A percentile compares a stretch with the other conserved stretches of the same genome.
phyloP scores from a whole-genome alignment of 2,329 filamentous ascomycete genomes.

The Emydomyces testavorans region DNA sequence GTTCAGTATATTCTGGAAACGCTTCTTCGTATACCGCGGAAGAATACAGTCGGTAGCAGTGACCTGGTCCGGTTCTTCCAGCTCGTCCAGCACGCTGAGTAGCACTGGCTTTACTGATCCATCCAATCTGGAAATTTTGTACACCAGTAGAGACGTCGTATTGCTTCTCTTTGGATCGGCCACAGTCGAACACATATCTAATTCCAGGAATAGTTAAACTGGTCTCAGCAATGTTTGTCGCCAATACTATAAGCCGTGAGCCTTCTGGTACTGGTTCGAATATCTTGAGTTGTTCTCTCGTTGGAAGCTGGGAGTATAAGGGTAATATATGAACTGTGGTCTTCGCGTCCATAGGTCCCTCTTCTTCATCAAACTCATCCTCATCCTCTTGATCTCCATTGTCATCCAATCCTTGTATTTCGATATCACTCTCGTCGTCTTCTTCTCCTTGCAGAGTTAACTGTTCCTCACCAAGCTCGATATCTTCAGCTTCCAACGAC shows the following conservation, averaged over 20 bases:
- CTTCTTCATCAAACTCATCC: conserved; percentile 59
- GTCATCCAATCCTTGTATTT: conserved; percentile 49
- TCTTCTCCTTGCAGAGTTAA: conserved; percentile 43
- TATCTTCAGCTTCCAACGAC: conserved; percentile 72
- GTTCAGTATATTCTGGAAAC: conserved; percentile 73
- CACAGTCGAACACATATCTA: conserved; percentile 90
- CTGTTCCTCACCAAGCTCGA: conserved; percentile 59
- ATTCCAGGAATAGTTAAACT: conserved; percentile 93
- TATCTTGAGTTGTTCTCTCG: conserved; percentile 78
- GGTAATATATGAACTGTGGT: conserved; percentile 78
- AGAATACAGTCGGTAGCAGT: conserved; percentile 90
- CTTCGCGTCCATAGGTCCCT: conserved; percentile 46
- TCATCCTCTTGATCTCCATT: conserved; percentile 47
- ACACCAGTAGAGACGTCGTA: conserved; percentile 84
- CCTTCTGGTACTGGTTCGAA: conserved; percentile 77
- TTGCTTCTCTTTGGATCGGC: conserved; percentile 79
- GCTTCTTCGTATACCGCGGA: conserved; percentile 84
- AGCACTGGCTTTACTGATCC: conserved; percentile 96
- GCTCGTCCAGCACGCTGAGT: conserved; percentile 86
- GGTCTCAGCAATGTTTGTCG: conserved; percentile 94
- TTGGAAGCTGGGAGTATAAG: conserved; percentile 83
- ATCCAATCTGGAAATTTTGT: conserved; percentile 87
- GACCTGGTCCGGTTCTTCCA: conserved; percentile 86
- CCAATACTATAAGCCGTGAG: conserved; percentile 73
- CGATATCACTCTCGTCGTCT: conserved; percentile 44